Base-by-base conservation (phyloP, 1,284 basidiomycete species). In the Coniferiporia sulphurascens region DNA sequence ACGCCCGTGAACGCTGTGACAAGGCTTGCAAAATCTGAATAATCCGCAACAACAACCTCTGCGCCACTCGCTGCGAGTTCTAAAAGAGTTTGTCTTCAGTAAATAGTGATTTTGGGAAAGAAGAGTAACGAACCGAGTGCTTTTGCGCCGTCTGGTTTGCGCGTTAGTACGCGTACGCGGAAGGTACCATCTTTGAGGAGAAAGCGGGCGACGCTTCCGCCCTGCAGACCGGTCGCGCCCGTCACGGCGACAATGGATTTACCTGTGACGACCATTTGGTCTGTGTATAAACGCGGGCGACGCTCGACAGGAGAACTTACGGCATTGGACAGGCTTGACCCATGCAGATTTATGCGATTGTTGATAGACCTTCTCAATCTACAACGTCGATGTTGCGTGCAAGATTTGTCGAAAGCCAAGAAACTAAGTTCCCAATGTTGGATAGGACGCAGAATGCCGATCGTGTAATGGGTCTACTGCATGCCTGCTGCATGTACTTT, bases 1-100 rank as follows among this genome's bases (percentile, higher is more conserved):
- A 65, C 65, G 51, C 71, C 70, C 32, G 61, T 41, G 60, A 72
- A 51, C 2, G 68, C 66, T 10, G 62, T 50, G 3, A 61, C 34
- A 6, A 69, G 45, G 34, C 63, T 64, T 2, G 48, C 35, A 0
- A 52, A 21, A 27, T 70, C 65, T 34, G 61, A 56, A 13, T 66
- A 60, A 22, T 69, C 63, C 13, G 63, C 68, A 1, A 55, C 52
- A n/a, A 70, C 69, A 5, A 70, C 61, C 27, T 69, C 66, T 44
- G 63, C 68, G 36, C 68, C 68, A 49, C 61, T 60, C 22, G 56
- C 56, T n/a, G 56, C 19, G n/a, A 66, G 46, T 9, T 60, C 63
- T 66, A 46, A n/a, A n/a, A n/a, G n/a, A n/a, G n/a, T n/a, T n/a
- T n/a, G n/a, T n/a, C n/a, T n/a, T n/a, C n/a, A 3, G 8, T 15